A percentile compares a stretch with the other conserved stretches of the same genome.
Evolutionary conservation across 2,329 filamentous ascomycete genomes (phyloP).

Genomic region (Fusarium phyllophilum): DNA sequence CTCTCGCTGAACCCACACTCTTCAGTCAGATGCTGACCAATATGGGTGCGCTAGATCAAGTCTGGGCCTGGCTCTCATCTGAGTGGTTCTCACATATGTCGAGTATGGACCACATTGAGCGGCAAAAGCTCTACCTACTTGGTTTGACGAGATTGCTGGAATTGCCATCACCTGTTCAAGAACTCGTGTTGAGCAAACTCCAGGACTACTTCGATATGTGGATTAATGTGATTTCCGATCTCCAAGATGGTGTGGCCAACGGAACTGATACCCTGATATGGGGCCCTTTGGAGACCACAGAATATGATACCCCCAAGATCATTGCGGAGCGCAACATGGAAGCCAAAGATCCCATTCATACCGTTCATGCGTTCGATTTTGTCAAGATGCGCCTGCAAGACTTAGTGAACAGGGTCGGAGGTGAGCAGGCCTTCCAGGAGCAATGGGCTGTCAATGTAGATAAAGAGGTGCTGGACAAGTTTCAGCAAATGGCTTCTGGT

Average conservation of each 20-base stretch:
- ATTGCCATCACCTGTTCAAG: constrained; percentile 65
- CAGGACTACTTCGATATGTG: constrained; percentile 82
- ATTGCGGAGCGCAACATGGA: constrained; percentile 63
- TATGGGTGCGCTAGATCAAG: constrained; percentile 58
- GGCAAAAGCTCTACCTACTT: constrained; percentile 77
- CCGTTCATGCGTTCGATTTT: constrained; percentile 71
- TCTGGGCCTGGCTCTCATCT: constrained; percentile 68
- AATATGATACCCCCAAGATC: constrained; percentile 68
- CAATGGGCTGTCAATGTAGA: constrained; percentile 81
- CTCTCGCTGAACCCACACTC: constrained; percentile 74
- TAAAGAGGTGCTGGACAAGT: constrained; percentile 74
- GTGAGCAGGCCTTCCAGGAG: constrained; percentile 72
- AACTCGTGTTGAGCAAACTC: constrained; percentile 68
- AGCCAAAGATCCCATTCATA: constrained; percentile 73
- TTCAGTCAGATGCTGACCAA: constrained; percentile 69
- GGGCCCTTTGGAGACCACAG: constrained; percentile 53
- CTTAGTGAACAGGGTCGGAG: constrained; percentile 69
- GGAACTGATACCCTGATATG: constrained; percentile 64
- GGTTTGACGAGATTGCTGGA: constrained; percentile 78
- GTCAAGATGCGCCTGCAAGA: constrained; percentile 69
- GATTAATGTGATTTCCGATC: constrained; percentile 74
- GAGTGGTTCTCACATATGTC: constrained; percentile 78
- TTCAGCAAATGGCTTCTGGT: constrained; percentile 52
- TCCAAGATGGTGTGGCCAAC: constrained; percentile 68
- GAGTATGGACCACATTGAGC: constrained; percentile 71